phyloP scores from a whole-genome alignment of 2,329 filamentous ascomycete genomes.

The Berkeleyomyces basicola region DNA sequence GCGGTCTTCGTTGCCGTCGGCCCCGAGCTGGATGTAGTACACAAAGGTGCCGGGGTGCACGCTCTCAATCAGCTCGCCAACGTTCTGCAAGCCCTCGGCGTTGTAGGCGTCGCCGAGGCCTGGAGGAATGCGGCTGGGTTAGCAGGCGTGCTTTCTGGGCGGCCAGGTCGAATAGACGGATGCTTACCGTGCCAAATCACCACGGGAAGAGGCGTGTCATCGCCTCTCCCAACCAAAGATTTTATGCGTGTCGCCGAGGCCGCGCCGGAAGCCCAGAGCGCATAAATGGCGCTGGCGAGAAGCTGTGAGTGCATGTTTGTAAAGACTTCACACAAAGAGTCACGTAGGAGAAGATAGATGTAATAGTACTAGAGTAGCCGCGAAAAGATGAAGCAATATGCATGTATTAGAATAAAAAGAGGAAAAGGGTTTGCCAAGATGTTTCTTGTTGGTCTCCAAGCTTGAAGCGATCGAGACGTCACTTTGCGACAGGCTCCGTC shows the following conservation, averaged over 20 bases:
- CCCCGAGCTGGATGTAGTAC: constrained; percentile 58
- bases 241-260: constrained; percentile 20
- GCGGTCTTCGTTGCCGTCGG: constrained; percentile 51
- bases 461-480: not conserved
- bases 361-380: not conserved
- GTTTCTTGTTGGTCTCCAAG: too few species aligned
- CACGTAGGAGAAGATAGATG: not conserved
- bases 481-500: not conserved
- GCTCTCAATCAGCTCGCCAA: constrained; percentile 54
- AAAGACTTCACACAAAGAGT: not conserved
- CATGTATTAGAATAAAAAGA: not conserved
- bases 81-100: constrained; percentile 53
- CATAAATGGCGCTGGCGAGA: constrained; percentile 1
- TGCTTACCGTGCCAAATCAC: constrained; percentile 72
- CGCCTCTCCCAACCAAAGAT: constrained; percentile 20
- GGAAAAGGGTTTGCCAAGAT: too few species aligned
- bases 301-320: constrained; percentile 10
- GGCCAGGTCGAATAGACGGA: not conserved
- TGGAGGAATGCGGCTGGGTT: constrained; percentile 16
- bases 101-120: constrained; percentile 56
- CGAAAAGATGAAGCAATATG: not conserved
- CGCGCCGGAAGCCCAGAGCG: constrained; percentile 13
- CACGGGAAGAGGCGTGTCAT: constrained; percentile 63
- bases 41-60: constrained; percentile 71
- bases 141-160: not conserved